A percentile compares a stretch with the other conserved stretches of the same genome.
phyloP scores from a whole-genome alignment of 768 basidiomycete species.

The Boletus vinaceobasis region DNA sequence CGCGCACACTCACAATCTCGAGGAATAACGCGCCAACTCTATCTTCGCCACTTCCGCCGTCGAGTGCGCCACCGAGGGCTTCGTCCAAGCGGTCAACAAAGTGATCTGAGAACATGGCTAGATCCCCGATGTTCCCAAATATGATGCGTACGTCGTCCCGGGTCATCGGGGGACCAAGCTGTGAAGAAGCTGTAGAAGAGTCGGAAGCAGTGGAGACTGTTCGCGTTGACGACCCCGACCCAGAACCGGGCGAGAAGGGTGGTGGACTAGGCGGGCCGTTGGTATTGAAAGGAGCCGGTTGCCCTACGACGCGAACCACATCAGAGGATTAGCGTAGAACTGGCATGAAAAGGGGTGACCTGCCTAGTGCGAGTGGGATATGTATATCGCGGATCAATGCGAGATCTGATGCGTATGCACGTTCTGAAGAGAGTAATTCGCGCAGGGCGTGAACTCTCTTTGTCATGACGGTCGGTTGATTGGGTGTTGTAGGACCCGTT shows the following conservation, averaged over 20 bases:
- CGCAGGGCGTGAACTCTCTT: slow-evolving; percentile 77
- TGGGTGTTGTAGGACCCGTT: slow-evolving; percentile 19
- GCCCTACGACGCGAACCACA: slow-evolving; percentile 28
- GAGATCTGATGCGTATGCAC: slow-evolving; percentile 81
- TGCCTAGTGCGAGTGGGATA: slow-evolving; percentile 75
- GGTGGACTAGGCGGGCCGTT: slow-evolving; percentile 23
- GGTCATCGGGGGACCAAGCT: slow-evolving; percentile 61
- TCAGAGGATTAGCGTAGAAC: slow-evolving; percentile 7
- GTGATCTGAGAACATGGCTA: slow-evolving; percentile 67
- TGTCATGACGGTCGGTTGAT: slow-evolving; percentile 40
- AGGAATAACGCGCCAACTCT: slow-evolving; percentile 68
- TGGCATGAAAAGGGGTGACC: slow-evolving; percentile 23
- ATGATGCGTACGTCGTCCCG: slow-evolving; percentile 65
- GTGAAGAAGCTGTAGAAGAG: slow-evolving; percentile 49
- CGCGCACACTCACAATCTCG: slow-evolving; percentile 50
- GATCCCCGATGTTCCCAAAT: slow-evolving; percentile 73
- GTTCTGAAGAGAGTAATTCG: slow-evolving; percentile 75
- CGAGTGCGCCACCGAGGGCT: slow-evolving; percentile 60
- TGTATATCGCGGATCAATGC: slow-evolving; percentile 75
- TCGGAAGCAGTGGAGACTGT: slow-evolving; percentile 44
- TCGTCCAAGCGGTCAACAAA: slow-evolving; percentile 63
- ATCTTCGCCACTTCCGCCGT: slow-evolving; percentile 67
- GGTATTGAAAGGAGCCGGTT: slow-evolving; percentile 39
- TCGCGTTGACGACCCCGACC: slow-evolving; percentile 38
- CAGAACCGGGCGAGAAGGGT: slow-evolving; percentile 31